Conservation (phyloP, 331 rosid genomes). For the Arachis monticola region DNA sequence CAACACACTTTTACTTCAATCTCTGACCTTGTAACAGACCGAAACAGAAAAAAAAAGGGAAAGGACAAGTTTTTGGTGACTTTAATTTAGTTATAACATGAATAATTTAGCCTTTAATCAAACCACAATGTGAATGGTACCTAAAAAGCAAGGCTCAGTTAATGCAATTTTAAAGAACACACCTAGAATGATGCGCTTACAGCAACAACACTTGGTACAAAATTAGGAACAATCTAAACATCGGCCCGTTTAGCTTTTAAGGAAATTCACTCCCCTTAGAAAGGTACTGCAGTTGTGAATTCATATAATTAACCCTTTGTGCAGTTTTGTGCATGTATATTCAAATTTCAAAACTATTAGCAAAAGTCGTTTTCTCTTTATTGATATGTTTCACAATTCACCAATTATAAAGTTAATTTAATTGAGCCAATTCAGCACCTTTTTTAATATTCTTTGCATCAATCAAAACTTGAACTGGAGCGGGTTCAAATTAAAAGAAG, state of each 20-base stretch:
- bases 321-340: slow-evolving; percentile 31
- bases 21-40: too few species aligned
- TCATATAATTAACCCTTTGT: background rate
- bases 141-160: background rate
- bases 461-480: slow-evolving; percentile 45
- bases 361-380: slow-evolving; percentile 3
- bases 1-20: too few species aligned
- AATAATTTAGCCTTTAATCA: background rate
- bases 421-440: slow-evolving; percentile 5
- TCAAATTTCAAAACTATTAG: slow-evolving; percentile 49
- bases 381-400: slow-evolving; percentile 33
- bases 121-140: background rate
- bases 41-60: too few species aligned
- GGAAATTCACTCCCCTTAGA: background rate
- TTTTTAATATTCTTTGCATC: slow-evolving; percentile 8
- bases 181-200: background rate
- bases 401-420: slow-evolving; percentile 33
- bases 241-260: background rate
- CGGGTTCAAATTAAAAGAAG: slow-evolving; percentile 31
- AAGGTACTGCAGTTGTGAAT: background rate
- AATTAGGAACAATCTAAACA: background rate
- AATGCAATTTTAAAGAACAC: too few species aligned
- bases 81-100: background rate
- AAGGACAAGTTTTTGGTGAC: too few species aligned
- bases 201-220: background rate